Conservation (phyloP, 345 rosid species). For the Hibiscus trionum region DNA sequence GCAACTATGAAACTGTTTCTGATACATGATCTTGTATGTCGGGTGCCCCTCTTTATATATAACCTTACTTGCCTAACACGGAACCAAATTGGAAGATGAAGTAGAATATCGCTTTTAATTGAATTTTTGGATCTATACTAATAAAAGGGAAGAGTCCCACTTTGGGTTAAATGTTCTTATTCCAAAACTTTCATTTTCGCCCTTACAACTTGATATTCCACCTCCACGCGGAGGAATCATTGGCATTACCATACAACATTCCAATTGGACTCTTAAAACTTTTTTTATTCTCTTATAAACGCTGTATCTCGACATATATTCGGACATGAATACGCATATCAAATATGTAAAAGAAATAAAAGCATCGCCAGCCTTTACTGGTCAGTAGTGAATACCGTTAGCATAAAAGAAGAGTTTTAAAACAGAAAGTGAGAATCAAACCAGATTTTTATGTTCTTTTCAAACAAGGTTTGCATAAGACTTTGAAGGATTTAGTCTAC, state of each 20-base stretch:
- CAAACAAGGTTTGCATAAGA: neutral
- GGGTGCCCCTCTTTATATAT: neutral
- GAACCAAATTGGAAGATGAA: neutral
- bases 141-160: neutral
- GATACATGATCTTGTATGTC: neutral
- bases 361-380: too few species aligned
- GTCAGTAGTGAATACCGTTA: neutral
- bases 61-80: neutral
- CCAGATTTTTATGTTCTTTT: neutral
- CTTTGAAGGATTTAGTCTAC: neutral
- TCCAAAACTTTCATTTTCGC: neutral
- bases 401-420: neutral
- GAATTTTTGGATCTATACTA: neutral
- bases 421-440: neutral
- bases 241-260: neutral
- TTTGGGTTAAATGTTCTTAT: neutral
- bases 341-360: too few species aligned
- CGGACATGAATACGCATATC: too few species aligned
- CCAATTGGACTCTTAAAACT: neutral
- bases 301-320: too few species aligned
- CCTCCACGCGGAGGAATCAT: slow-evolving; percentile 6
- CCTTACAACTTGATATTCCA: neutral
- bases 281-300: too few species aligned
- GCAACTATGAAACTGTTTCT: neutral
- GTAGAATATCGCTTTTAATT: neutral